Percentiles rank a stretch among this genome's conserved stretches.
Evolutionary conservation across 73 alveolate species (phyloP).

Genomic region (Stentor coeruleus): DNA sequence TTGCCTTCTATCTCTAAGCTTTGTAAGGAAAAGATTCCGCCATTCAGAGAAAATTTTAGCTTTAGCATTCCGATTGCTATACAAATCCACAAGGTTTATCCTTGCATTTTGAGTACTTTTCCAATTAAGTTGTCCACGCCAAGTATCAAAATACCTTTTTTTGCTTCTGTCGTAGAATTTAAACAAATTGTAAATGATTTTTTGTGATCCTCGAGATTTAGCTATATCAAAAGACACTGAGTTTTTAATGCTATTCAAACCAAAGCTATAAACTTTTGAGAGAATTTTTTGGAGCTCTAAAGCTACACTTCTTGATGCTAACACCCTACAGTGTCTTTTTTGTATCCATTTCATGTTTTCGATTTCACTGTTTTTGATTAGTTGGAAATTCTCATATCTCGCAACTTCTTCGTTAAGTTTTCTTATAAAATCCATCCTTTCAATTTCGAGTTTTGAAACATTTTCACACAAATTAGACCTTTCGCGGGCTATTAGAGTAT

Average conservation of each 20-base stretch:
- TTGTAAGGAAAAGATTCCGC: not conserved
- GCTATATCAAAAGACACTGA: not conserved
- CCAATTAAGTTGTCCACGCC: not conserved
- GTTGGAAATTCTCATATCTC: not conserved
- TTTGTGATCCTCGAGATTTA: not conserved
- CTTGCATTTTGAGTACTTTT: not conserved
- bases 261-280: not conserved
- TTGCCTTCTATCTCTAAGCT: not conserved
- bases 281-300: not conserved
- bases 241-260: not conserved
- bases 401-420: not conserved
- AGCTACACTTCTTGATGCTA: not conserved
- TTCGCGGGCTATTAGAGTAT: not conserved
- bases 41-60: not conserved
- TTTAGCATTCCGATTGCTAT: not conserved
- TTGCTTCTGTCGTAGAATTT: not conserved
- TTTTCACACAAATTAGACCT: not conserved
- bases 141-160: not conserved
- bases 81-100: not conserved
- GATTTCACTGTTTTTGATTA: not conserved
- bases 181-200: not conserved
- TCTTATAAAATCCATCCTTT: not conserved
- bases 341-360: slow-evolving; percentile 15
- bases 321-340: slow-evolving; percentile 9
- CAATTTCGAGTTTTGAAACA: not conserved